A percentile compares a stretch with the other conserved stretches of the same genome.
phyloP scores from a whole-genome alignment of 805 yeast species.

The Blastobotrys attinorum region DNA sequence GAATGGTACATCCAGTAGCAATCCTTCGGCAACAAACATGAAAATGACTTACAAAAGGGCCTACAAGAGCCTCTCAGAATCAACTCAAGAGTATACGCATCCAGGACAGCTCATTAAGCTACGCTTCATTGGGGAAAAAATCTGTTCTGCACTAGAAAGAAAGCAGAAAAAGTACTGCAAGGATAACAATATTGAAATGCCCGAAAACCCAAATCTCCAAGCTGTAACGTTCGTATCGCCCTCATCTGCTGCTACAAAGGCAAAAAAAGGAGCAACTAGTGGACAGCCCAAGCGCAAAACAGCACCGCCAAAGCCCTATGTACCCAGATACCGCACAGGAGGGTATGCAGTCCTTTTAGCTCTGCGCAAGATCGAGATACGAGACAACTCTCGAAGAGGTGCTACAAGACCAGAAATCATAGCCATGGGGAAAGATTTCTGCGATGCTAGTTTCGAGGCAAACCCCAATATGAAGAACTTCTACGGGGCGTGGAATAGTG shows the following conservation, averaged over 20 bases:
- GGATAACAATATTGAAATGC: slow-evolving; percentile 41
- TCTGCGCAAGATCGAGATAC: slow-evolving; percentile 32
- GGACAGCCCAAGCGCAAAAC: no score
- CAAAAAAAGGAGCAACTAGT: no score
- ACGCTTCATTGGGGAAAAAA: slow-evolving; percentile 65
- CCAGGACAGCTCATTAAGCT: slow-evolving; percentile 54
- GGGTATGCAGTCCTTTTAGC: slow-evolving; percentile 74
- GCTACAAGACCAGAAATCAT: slow-evolving; percentile 54
- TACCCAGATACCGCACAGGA: slow-evolving; percentile 73
- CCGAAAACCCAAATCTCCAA: slow-evolving; percentile 28
- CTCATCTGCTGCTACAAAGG: slow-evolving; percentile 8
- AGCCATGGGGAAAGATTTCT: slow-evolving; percentile 34
- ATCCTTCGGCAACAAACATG: no score
- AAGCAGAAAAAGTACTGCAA: slow-evolving; percentile 48
- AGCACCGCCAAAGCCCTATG: slow-evolving; percentile 37
- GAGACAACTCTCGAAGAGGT: slow-evolving; percentile 36
- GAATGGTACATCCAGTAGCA: slow-evolving; percentile 8
- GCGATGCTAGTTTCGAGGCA: slow-evolving; percentile 34
- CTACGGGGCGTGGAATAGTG: slow-evolving; percentile 25
- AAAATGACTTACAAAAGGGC: slow-evolving; percentile 48
- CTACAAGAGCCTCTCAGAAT: slow-evolving; percentile 39
- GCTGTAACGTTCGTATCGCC: slow-evolving; percentile 7
- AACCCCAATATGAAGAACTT: slow-evolving; percentile 10
- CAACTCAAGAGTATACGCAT: slow-evolving; percentile 39
- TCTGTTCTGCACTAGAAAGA: slow-evolving; percentile 43